Evolutionary conservation across 495 filamentous ascomycete genomes (phyloP).

Genomic region (Podospora australis): DNA sequence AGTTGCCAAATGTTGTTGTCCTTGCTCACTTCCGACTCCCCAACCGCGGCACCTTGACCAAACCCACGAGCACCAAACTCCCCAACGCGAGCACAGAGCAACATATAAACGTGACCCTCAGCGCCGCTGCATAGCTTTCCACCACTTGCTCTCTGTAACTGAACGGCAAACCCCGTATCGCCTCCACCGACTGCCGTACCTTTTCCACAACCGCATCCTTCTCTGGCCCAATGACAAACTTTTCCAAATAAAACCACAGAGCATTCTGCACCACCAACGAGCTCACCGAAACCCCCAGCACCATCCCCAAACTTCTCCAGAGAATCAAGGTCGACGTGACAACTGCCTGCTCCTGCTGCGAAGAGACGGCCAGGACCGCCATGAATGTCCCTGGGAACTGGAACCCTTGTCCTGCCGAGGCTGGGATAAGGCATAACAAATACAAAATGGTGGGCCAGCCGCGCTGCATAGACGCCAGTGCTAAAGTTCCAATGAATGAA

Average conservation of each 20-base stretch:
- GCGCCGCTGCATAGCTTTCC: conserved; percentile 51
- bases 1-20: too few species aligned
- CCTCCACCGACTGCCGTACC: conserved; percentile 38
- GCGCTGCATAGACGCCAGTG: conserved; percentile 43
- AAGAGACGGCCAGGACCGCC: conserved; percentile 58
- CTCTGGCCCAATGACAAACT: conserved; percentile 48
- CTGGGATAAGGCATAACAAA: conserved; percentile 55
- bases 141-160: conserved; percentile 45
- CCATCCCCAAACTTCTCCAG: conserved; percentile 60
- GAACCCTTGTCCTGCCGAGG: conserved; percentile 60
- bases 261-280: conserved; percentile 73
- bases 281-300: conserved; percentile 64
- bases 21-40: conserved; percentile 34
- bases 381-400: conserved; percentile 59
- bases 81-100: conserved; percentile 45
- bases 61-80: conserved; percentile 43
- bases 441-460: conserved; percentile 53
- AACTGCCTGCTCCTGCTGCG: conserved; percentile 67
- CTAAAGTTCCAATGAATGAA: conserved; percentile 48
- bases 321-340: conserved; percentile 65
- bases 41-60: conserved; percentile 49
- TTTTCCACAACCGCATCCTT: conserved; percentile 28
- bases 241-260: conserved; percentile 51
- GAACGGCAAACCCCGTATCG: conserved; percentile 31
- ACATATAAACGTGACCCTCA: conserved; percentile 49